These are phyloP conservation scores for Colletotrichum sp. DNA, from an alignment of 2,329 filamentous ascomycete genomes.

Conservation along the genomic window DNA sequence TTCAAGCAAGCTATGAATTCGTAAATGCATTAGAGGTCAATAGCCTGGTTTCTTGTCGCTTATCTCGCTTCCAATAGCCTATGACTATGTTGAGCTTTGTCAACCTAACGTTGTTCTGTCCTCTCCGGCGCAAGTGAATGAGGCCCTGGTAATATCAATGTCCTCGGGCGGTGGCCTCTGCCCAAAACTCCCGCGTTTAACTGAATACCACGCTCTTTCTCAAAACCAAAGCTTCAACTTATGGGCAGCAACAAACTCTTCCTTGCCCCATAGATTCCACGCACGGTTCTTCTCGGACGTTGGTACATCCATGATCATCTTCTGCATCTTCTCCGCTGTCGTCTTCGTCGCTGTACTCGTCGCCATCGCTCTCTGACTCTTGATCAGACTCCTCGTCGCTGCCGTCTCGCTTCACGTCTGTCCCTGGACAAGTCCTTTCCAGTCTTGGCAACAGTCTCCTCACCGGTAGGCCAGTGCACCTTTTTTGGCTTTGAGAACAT, in stretches of 20 bases:
- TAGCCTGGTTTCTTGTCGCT: background rate
- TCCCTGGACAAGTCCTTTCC: background rate
- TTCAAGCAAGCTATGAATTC: rapidly evolving
- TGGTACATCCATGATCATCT: too few species aligned
- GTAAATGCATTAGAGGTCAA: background rate
- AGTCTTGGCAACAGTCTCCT: background rate
- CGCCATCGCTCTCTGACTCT: rapidly evolving
- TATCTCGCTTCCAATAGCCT: rapidly evolving
- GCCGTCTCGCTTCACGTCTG: background rate
- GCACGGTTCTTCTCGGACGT: too few species aligned
- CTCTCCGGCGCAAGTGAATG: background rate
- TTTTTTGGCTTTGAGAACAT: background rate
- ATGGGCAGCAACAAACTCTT: too few species aligned
- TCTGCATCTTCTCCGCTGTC: background rate
- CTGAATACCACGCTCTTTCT: too few species aligned
- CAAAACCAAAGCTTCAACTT: too few species aligned
- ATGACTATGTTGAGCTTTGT: background rate
- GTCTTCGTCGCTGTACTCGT: background rate
- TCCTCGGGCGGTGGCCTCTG: too few species aligned
- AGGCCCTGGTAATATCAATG: too few species aligned
- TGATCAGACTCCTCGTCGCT: background rate
- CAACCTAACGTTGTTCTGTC: background rate
- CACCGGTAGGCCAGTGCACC: rapidly evolving
- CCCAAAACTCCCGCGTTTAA: too few species aligned
- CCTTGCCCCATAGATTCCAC: too few species aligned